Conservation (phyloP, 768 basidiomycete genomes). For the Auriscalpium vulgare region DNA sequence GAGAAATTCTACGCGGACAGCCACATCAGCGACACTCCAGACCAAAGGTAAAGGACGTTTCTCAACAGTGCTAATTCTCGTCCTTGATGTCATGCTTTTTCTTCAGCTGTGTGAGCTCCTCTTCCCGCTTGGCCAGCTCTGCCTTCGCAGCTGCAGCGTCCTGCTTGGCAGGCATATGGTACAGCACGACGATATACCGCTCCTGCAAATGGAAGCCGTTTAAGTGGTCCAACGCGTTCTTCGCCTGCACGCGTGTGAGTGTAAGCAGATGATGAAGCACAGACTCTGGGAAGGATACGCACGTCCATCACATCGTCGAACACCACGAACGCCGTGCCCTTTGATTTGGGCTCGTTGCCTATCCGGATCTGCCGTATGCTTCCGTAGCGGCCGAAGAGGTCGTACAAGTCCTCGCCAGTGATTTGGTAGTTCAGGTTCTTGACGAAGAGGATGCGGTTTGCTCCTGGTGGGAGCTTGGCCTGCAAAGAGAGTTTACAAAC, state of each 20-base stretch:
- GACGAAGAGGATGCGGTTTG: conserved; percentile 86
- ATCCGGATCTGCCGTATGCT: conserved; percentile 93
- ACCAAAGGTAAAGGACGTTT: too few species aligned
- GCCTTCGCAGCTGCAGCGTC: conserved; percentile 91
- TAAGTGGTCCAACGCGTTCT: conserved; percentile 92
- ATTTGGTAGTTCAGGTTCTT: conserved; percentile 92
- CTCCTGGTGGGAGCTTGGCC: conserved; percentile 87
- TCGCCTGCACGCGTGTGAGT: conserved; percentile 49
- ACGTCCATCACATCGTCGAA: conserved; percentile 97
- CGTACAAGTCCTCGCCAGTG: conserved; percentile 90
- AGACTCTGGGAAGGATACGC: conserved; percentile 21
- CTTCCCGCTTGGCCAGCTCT: conserved; percentile 85
- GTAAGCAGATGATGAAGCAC: too few species aligned
- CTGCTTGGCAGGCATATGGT: conserved; percentile 97
- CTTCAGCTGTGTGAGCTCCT: conserved; percentile 83
- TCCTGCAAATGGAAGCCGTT: conserved; percentile 98
- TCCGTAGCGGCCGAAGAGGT: conserved; percentile 95
- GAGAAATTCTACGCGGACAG: too few species aligned
- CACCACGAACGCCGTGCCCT: conserved; percentile 94
- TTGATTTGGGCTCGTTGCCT: conserved; percentile 86
- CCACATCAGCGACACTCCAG: too few species aligned
- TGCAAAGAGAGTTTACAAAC: conserved; percentile 19
- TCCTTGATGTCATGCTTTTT: conserved; percentile 73
- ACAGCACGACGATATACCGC: conserved; percentile 95
- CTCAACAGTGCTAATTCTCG: conserved; percentile 30